Conservation (phyloP, 768 basidiomycete species). For the Rhizopogon sp. region DNA sequence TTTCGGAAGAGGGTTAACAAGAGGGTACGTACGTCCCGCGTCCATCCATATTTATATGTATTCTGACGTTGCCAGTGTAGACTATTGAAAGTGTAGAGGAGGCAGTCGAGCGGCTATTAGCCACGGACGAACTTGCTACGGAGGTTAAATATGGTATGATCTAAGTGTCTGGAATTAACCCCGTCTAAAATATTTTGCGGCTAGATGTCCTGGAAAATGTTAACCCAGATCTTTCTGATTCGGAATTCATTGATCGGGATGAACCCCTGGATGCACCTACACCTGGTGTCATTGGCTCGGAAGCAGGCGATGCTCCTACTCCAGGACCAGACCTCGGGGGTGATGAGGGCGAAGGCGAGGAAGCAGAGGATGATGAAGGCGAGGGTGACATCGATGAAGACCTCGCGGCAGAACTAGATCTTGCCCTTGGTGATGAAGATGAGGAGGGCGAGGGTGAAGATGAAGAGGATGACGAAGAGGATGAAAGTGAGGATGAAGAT, state of each 20-base stretch:
- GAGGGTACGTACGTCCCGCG: slow-evolving; percentile 54
- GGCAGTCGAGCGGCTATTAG: slow-evolving; percentile 83
- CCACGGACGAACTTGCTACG: slow-evolving; percentile 69
- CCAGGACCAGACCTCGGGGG: slow-evolving; percentile 47
- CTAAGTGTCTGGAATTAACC: background rate
- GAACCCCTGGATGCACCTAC: slow-evolving; percentile 58
- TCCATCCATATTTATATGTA: background rate
- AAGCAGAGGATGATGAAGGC: slow-evolving; percentile 53
- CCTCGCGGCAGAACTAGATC: slow-evolving; percentile 81
- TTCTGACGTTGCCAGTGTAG: slow-evolving; percentile 30
- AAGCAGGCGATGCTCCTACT: slow-evolving; percentile 58
- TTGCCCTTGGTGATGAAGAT: slow-evolving; percentile 71
- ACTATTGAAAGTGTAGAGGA: slow-evolving; percentile 94
- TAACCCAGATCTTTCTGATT: slow-evolving; percentile 86
- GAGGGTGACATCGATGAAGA: slow-evolving; percentile 88
- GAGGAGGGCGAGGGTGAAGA: slow-evolving; percentile 64
- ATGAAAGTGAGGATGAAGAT: slow-evolving; percentile 38
- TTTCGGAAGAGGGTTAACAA: slow-evolving; percentile 88
- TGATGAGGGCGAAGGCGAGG: slow-evolving; percentile 55
- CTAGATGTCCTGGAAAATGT: slow-evolving; percentile 84
- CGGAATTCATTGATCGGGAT: slow-evolving; percentile 76
- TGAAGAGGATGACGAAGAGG: slow-evolving; percentile 59
- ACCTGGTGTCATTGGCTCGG: slow-evolving; percentile 64
- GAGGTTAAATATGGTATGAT: slow-evolving; percentile 72
- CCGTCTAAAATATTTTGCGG: background rate